Evolutionary conservation across 768 basidiomycete genomes (phyloP).

Genomic region (Nevesoporus exiguus): DNA sequence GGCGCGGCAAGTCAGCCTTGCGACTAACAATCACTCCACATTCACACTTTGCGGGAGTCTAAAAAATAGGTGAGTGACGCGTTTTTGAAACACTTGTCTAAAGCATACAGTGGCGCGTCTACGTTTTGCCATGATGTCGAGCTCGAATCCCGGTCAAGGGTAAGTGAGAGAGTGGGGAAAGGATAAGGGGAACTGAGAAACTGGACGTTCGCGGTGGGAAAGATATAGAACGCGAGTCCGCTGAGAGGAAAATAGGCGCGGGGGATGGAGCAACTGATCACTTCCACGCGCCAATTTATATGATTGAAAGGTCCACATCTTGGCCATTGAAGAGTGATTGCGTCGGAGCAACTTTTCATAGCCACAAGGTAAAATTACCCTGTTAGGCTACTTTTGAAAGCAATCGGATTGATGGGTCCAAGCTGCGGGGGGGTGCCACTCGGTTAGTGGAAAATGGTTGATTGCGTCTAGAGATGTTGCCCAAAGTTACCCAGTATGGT

Average conservation of each 20-base stretch:
- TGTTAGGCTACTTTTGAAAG: slow-evolving; percentile 16
- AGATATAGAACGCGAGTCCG: background rate
- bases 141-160: background rate
- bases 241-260: background rate
- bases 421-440: slow-evolving; percentile 18
- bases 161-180: background rate
- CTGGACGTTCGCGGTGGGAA: too few relatives aligned
- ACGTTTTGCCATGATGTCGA: background rate
- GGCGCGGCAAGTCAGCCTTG: slow-evolving; percentile 26
- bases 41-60: background rate
- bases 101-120: slow-evolving; percentile 6
- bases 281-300: slow-evolving; percentile 21
- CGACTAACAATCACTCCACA: slow-evolving; percentile 16
- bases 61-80: background rate
- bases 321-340: slow-evolving; percentile 25
- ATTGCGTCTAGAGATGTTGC: slow-evolving; percentile 23
- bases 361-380: slow-evolving; percentile 10
- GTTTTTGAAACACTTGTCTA: background rate
- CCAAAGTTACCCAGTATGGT: slow-evolving; percentile 10
- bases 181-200: background rate
- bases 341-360: slow-evolving; percentile 16
- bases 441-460: slow-evolving; percentile 18
- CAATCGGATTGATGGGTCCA: slow-evolving; percentile 20
- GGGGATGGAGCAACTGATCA: slow-evolving; percentile 2
- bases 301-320: slow-evolving; percentile 3